Evolutionary conservation across 306 rosid genomes (phyloP).

Genomic region (barrel medic (Medicago truncatula)): DNA sequence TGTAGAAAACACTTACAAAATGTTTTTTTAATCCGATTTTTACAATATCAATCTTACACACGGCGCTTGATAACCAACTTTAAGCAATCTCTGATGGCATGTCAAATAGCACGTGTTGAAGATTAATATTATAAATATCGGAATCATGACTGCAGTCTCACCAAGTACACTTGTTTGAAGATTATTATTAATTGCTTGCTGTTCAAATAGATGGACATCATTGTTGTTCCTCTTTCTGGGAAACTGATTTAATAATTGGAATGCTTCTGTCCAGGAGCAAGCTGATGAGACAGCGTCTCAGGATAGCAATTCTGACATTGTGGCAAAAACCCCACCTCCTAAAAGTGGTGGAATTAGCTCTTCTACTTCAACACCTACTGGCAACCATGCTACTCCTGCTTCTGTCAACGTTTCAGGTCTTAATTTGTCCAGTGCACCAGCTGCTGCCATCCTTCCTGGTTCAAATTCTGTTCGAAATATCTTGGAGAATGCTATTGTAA

Average conservation of each 20-base stretch:
- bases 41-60: slow-evolving; percentile 5
- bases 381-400: slow-evolving; percentile 58
- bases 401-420: slow-evolving; percentile 61
- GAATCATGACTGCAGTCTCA: slow-evolving; percentile 19
- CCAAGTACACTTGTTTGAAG: slow-evolving; percentile 30
- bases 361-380: slow-evolving; percentile 71
- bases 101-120: slow-evolving; percentile 27
- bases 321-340: slow-evolving; percentile 82
- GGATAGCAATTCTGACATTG: slow-evolving; percentile 72
- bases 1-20: slow-evolving; percentile 6
- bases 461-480: slow-evolving; percentile 60
- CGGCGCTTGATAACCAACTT: slow-evolving; percentile 15
- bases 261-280: slow-evolving; percentile 71
- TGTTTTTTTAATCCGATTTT: slow-evolving; percentile 13
- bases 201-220: slow-evolving; percentile 40
- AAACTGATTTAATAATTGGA: slow-evolving; percentile 47
- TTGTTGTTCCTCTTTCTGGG: slow-evolving; percentile 47
- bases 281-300: slow-evolving; percentile 80
- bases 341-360: slow-evolving; percentile 64
- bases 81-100: slow-evolving; percentile 29
- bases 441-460: slow-evolving; percentile 57
- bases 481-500: slow-evolving; percentile 61
- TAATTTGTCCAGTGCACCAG: slow-evolving; percentile 57
- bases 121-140: slow-evolving; percentile 20
- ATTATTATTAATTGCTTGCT: slow-evolving; percentile 22